Evolutionary conservation across 306 rosid genomes (phyloP).

Genomic region (Alnus glutinosa): DNA sequence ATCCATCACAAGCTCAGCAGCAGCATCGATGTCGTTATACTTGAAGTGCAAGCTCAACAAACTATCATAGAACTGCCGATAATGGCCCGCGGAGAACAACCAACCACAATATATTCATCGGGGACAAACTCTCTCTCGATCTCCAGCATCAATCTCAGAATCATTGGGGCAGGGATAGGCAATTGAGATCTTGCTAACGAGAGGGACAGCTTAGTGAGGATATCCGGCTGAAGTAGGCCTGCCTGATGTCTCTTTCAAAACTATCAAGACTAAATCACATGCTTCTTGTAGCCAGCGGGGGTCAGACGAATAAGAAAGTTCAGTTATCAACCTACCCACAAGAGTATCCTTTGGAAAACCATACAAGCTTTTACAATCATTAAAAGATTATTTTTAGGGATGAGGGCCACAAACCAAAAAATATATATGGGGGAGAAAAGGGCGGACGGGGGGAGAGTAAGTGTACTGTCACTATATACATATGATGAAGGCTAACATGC

Average conservation of each 20-base stretch:
- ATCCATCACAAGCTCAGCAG: too few relatives aligned
- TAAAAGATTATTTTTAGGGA: too few relatives aligned
- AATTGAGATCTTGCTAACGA: slow-evolving; percentile 73
- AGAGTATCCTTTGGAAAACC: too few relatives aligned
- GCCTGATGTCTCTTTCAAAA: slow-evolving; percentile 44
- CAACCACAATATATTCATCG: slow-evolving; percentile 54
- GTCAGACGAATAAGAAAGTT: too few relatives aligned
- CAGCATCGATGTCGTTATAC: too few relatives aligned
- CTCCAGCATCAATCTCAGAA: slow-evolving; percentile 63
- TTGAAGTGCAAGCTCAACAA: too few relatives aligned
- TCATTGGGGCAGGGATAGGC: slow-evolving; percentile 44
- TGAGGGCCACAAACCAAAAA: background rate
- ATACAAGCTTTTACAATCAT: too few relatives aligned
- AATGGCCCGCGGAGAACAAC: slow-evolving; percentile 21
- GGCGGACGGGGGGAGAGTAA: too few relatives aligned
- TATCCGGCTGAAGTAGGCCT: slow-evolving; percentile 48
- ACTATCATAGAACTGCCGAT: too few relatives aligned
- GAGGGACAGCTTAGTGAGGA: slow-evolving; percentile 56
- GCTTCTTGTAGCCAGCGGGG: slow-evolving; percentile 54
- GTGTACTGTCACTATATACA: too few relatives aligned
- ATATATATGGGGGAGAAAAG: too few relatives aligned
- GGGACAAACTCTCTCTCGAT: slow-evolving; percentile 40
- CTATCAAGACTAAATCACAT: slow-evolving; percentile 55
- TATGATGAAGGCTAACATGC: slow-evolving; percentile 9
- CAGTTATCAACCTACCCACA: too few relatives aligned